A percentile compares a stretch with the other conserved stretches of the same genome.
phyloP scores from a whole-genome alignment of 768 basidiomycete species.

The Tylopilus cervinicoccineus region DNA sequence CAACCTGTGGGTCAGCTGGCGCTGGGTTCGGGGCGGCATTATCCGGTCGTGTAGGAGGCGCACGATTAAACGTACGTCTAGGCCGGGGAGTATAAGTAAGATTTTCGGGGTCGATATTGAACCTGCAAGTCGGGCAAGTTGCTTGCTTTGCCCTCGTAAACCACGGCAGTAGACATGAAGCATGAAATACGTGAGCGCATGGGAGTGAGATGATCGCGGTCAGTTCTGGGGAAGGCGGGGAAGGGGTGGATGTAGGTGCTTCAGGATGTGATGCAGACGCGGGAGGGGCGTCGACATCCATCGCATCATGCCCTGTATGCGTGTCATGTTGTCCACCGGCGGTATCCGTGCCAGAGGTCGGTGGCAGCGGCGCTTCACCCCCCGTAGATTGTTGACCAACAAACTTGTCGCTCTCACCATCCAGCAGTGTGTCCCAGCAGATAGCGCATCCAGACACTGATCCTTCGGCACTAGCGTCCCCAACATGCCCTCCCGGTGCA shows the following conservation, averaged over 20 bases:
- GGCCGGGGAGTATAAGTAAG: constrained; percentile 43
- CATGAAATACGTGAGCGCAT: constrained; percentile 80
- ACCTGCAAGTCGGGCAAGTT: constrained; percentile 80
- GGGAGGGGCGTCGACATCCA: constrained; percentile 19
- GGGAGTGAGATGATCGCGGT: constrained; percentile 64
- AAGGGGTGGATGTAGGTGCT: constrained; percentile 5
- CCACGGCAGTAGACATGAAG: constrained; percentile 76
- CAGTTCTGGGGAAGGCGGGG: constrained; percentile 13
- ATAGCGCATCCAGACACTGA: constrained; percentile 56
- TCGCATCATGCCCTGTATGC: constrained; percentile 7
- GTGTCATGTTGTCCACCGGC: constrained; percentile 4
- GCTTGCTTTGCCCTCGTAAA: constrained; percentile 75
- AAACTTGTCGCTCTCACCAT: constrained; percentile 38
- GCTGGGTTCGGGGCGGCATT: constrained; percentile 11
- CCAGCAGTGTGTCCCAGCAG: constrained; percentile 69
- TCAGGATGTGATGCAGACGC: constrained; percentile 11
- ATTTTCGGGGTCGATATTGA: constrained; percentile 78
- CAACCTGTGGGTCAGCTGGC: constrained; percentile 7
- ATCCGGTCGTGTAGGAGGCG: constrained; percentile 11
- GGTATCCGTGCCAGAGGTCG: not conserved
- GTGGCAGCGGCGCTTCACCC: constrained; percentile 2
- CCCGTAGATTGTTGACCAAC: constrained; percentile 11
- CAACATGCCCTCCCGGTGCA: constrained; percentile 32
- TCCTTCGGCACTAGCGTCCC: constrained; percentile 32
- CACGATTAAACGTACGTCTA: constrained; percentile 16